Conservation (phyloP, 768 basidiomycete species). For the Lentinula lateritia region DNA sequence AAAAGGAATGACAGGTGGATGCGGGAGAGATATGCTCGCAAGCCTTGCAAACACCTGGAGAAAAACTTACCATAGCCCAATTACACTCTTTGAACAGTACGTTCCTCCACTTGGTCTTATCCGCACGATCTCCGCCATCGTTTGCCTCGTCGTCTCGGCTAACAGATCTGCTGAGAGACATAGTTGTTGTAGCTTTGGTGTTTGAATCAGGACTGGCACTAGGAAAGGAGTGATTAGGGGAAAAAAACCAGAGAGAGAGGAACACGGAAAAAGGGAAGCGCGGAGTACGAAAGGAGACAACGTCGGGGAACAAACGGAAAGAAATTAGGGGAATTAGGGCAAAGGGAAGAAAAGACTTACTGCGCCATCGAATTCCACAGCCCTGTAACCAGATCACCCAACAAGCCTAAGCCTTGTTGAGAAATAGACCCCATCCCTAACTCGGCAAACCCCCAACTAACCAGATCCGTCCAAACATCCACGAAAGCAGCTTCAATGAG, state of each 20-base stretch:
- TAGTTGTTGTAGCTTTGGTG: neutral
- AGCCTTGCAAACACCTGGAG: too few relatives aligned
- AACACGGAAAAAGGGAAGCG: neutral
- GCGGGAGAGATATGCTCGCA: neutral
- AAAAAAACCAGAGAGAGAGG: neutral
- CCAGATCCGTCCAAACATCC: slow-evolving; percentile 77
- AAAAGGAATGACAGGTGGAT: neutral
- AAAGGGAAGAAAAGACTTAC: neutral
- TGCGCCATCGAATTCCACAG: neutral
- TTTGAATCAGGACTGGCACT: neutral
- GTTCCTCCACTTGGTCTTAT: neutral
- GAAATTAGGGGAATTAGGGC: too few relatives aligned
- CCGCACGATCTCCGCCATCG: neutral
- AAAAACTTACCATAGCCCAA: slow-evolving; percentile 76
- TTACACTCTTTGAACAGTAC: slow-evolving; percentile 41
- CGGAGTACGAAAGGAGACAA: too few relatives aligned
- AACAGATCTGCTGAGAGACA: neutral
- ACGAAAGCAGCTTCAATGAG: slow-evolving; percentile 88
- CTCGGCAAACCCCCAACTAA: slow-evolving; percentile 33
- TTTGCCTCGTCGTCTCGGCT: neutral
- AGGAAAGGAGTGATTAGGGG: neutral
- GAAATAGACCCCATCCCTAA: neutral
- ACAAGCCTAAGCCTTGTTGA: neutral
- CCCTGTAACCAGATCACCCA: neutral
- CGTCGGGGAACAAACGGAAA: neutral